Conservation (phyloP, 1,284 basidiomycete species). For the Heterobasidion annosum region DNA sequence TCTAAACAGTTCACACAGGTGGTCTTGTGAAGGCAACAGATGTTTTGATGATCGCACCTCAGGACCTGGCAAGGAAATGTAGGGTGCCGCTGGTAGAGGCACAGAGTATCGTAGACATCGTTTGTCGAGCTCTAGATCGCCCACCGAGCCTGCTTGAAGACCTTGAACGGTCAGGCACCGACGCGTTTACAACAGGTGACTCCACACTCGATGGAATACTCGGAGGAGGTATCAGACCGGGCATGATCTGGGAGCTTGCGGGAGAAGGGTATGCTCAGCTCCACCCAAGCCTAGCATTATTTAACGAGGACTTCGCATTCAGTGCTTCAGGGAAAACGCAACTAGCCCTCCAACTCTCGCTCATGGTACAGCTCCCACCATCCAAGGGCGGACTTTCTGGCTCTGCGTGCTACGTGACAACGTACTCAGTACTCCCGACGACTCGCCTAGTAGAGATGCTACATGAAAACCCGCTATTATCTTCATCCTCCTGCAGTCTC, state of each 20-base stretch:
- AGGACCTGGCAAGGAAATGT: constrained; percentile 47
- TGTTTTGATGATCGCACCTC: constrained; percentile 35
- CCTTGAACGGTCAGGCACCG: constrained; percentile 24
- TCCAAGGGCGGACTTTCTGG: constrained; percentile 43
- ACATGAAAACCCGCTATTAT: constrained; percentile 38
- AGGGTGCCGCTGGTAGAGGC: constrained; percentile 37
- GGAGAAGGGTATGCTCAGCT: constrained; percentile 68
- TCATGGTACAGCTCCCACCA: constrained; percentile 63
- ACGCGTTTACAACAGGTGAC: constrained; percentile 65
- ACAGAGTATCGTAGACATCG: constrained; percentile 35
- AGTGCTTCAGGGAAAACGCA: constrained; percentile 89
- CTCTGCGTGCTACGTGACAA: constrained; percentile 67
- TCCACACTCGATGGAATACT: constrained; percentile 51
- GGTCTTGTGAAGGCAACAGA: constrained; percentile 30
- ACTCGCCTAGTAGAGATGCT: constrained; percentile 51
- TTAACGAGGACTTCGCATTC: constrained; percentile 4
- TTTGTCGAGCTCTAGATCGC: constrained; percentile 30
- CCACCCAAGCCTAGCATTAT: neutral
- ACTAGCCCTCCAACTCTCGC: constrained; percentile 68
- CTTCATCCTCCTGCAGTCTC: constrained; percentile 37
- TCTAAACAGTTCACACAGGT: neutral
- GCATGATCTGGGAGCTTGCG: constrained; percentile 76
- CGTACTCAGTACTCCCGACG: constrained; percentile 66
- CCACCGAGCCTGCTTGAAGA: constrained; percentile 27
- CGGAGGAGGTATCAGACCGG: constrained; percentile 68